Evolutionary conservation across 2,329 filamentous ascomycete species (phyloP).

Genomic region (Truncatella angustata): DNA sequence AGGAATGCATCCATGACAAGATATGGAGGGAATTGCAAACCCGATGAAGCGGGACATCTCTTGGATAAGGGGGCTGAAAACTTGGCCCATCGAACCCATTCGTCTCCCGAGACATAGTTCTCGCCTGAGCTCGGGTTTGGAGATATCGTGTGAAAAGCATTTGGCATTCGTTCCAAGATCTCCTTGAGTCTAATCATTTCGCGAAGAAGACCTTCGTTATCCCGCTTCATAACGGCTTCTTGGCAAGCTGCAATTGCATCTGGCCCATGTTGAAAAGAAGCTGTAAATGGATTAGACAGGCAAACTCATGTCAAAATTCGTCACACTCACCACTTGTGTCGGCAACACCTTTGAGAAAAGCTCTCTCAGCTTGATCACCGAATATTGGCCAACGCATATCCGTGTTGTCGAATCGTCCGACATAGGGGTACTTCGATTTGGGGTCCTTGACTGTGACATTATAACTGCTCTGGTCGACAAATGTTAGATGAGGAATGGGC

Average conservation of each 20-base stretch:
- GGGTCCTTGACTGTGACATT: conserved; percentile 49
- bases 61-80: conserved; percentile 50
- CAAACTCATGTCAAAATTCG: background rate
- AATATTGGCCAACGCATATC: conserved; percentile 55
- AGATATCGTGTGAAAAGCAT: conserved; percentile 53
- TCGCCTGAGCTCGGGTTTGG: conserved; percentile 51
- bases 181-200: conserved; percentile 52
- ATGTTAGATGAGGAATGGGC: conserved; percentile 50
- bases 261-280: conserved; percentile 49
- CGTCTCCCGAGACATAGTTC: conserved; percentile 46
- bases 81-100: conserved; percentile 50
- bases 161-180: conserved; percentile 51
- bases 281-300: conserved; percentile 19
- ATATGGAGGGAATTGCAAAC: conserved; percentile 51
- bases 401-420: conserved; percentile 51
- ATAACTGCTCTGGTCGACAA: conserved; percentile 52
- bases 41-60: conserved; percentile 48
- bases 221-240: conserved; percentile 51
- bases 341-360: conserved; percentile 49
- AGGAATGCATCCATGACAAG: conserved; percentile 55
- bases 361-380: conserved; percentile 48
- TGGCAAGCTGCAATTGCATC: conserved; percentile 52
- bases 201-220: conserved; percentile 47
- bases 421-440: conserved; percentile 47
- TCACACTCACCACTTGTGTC: conserved; percentile 38